phyloP scores from a whole-genome alignment of 805 yeast species.

The Zygotorulaspora chibaensis region DNA sequence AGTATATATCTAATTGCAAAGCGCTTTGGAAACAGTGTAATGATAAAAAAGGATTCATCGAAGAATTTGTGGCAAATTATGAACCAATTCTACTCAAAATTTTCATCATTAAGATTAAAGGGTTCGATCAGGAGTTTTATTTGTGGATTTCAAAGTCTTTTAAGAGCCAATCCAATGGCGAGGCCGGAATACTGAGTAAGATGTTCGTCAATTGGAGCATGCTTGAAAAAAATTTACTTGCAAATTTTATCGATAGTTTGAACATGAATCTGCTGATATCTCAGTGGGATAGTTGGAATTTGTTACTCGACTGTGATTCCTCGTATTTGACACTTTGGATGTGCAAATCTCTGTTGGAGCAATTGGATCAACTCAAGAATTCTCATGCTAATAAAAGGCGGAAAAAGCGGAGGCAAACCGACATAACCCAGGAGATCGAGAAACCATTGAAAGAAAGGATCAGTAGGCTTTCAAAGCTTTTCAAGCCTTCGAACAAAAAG shows the following conservation, averaged over 20 bases:
- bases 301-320: constrained; percentile 9
- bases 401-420: constrained; percentile 17
- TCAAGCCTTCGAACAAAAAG: constrained; percentile 9
- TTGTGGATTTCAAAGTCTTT: constrained; percentile 14
- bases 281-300: constrained; percentile 18
- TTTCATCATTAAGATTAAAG: constrained; percentile 14
- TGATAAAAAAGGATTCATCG: constrained; percentile 13
- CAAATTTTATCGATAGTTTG: constrained; percentile 10
- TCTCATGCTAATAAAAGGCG: constrained; percentile 10
- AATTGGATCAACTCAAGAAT: constrained; percentile 5
- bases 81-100: constrained; percentile 16
- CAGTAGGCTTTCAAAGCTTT: constrained; percentile 6
- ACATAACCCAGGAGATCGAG: constrained; percentile 11
- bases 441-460: constrained; percentile 3
- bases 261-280: constrained; percentile 13
- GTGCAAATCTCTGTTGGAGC: constrained; percentile 8
- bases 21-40: constrained; percentile 18
- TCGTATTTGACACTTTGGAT: constrained; percentile 15
- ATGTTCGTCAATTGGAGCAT: constrained; percentile 16
- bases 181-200: constrained; percentile 2
- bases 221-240: constrained; percentile 14
- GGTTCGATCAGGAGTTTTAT: constrained; percentile 19
- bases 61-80: constrained; percentile 13
- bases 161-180: not conserved
- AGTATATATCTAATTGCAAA: constrained; percentile 14